Evolutionary conservation across 495 filamentous ascomycete genomes (phyloP).

Genomic region (Penicillium herquei): DNA sequence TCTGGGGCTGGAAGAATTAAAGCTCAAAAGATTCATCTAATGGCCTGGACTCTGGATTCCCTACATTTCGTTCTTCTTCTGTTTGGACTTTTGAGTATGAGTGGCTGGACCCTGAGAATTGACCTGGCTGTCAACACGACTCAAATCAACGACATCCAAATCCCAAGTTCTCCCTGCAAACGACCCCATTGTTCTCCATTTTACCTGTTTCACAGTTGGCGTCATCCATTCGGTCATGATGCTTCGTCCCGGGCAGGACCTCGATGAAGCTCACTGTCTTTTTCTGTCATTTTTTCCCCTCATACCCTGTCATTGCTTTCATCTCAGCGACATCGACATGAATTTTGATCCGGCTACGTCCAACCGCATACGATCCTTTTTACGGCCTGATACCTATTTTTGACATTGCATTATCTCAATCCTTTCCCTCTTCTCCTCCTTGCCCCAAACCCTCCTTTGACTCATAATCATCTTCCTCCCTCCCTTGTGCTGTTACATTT

Average conservation of each 20-base stretch:
- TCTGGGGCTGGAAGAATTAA: conserved; percentile 87
- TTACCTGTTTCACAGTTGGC: conserved; percentile 12
- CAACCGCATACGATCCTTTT: conserved; percentile 25
- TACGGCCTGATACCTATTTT: conserved; percentile 17
- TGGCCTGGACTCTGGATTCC: conserved; percentile 7
- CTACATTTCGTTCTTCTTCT: conserved; percentile 19
- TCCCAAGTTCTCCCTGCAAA: background rate
- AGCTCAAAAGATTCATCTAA: conserved; percentile 4
- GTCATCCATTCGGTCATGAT: conserved; percentile 12
- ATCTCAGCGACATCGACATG: conserved; percentile 19
- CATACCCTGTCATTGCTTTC: conserved; percentile 21
- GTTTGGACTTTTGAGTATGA: conserved; percentile 28
- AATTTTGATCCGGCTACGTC: conserved; percentile 20
- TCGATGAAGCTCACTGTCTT: conserved; percentile 13
- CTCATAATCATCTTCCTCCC: conserved; percentile 2
- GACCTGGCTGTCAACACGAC: conserved; percentile 47
- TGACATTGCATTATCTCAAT: conserved; percentile 1
- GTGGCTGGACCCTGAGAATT: conserved; percentile 44
- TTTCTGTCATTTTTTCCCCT: conserved; percentile 8
- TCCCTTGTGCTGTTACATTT: conserved; percentile 12
- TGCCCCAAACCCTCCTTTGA: conserved; percentile 1
- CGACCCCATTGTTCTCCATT: conserved; percentile 14
- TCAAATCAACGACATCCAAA: conserved; percentile 13
- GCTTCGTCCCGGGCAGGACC: conserved; percentile 27
- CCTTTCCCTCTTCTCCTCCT: conserved; percentile 6